Evolutionary conservation across 805 yeast genomes (phyloP), one percentile per base, ranked within the genome.

Genomic region (Candida xiaguanensis): DNA sequence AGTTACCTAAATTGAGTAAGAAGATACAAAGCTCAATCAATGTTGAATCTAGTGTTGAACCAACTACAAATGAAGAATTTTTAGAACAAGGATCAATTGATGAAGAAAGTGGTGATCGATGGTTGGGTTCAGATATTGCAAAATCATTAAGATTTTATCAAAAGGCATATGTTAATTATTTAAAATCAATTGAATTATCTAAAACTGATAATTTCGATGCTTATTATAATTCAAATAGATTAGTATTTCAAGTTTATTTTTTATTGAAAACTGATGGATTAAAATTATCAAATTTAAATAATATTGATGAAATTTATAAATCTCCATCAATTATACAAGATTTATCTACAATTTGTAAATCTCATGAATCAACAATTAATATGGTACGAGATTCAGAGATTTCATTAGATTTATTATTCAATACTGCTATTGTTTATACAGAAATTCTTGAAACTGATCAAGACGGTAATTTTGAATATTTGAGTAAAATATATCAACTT

Each of bases 101-200:
- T 40, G 91, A 83, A 52, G 90, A 83, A 42, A 72, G 77, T n/a
- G 91, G 87, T 0, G 90, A 83, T 51, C 56, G 90, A 34, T 84
- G 89, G 88, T 54, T 77, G 5, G 65, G 77, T 1, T 77, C 86
- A 0, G 90, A 83, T 48, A 53, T 81, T 5, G 61, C 83, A 8
- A 83, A 84, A 47, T 75, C 81, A 0, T 55, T 83, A 9, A 55
- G 90, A 28, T 82, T 82, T 47, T 83, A 81, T 53, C 81, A 80
- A 47, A 61, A 71, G 36, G 82, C 88, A 0, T 74, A 65, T 44
- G 54, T 52, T 8, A 47, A 55, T 30, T 82, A 82, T 48, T 39
- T 44, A 3, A 48, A 48, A 24, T 70, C 79, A 1, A 53, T 71
- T 36, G 36, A 39, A 18, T 38, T 51, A 23, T 49, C 46, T 27